These are phyloP conservation scores for Nyssa sinensis DNA, from an alignment of 148 eudicot species.

Conservation along the genomic window DNA sequence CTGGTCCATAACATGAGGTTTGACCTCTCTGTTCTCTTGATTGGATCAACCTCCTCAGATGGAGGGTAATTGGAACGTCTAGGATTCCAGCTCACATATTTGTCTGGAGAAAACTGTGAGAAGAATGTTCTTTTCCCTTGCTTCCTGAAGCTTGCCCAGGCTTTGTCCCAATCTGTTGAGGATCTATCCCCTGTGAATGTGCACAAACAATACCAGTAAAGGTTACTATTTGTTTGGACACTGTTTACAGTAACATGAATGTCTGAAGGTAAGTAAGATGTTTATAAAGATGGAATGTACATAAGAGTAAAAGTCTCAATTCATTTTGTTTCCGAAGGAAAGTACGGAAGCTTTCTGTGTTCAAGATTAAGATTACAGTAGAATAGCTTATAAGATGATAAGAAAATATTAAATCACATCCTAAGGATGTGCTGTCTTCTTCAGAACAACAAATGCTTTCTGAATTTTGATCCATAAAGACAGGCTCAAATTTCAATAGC, in stretches of 20 bases:
- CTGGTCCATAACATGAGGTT: constrained; percentile 94
- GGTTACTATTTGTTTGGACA: neutral
- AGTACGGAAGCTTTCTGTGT: neutral
- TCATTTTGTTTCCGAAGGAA: neutral
- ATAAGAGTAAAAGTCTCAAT: neutral
- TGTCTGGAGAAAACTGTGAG: constrained; percentile 64
- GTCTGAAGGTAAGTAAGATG: neutral
- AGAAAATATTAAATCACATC: neutral
- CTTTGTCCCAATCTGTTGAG: constrained; percentile 92
- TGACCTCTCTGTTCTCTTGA: constrained; percentile 83
- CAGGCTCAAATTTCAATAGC: neutral
- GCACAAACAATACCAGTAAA: constrained; percentile 8
- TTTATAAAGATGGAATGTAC: neutral
- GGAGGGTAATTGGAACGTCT: constrained; percentile 79
- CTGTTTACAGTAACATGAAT: neutral
- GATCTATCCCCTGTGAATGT: constrained; percentile 45
- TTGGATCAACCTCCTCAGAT: constrained; percentile 97
- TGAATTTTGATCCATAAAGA: neutral
- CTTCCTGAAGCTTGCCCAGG: constrained; percentile 88
- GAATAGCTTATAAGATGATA: neutral
- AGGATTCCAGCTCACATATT: constrained; percentile 95
- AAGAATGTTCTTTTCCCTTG: constrained; percentile 62
- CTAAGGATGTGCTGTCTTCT: neutral
- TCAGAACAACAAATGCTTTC: neutral
- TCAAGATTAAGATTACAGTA: neutral